phyloP scores from a whole-genome alignment of 1,139 yeast genomes.

The Blastobotrys serpentis region DNA sequence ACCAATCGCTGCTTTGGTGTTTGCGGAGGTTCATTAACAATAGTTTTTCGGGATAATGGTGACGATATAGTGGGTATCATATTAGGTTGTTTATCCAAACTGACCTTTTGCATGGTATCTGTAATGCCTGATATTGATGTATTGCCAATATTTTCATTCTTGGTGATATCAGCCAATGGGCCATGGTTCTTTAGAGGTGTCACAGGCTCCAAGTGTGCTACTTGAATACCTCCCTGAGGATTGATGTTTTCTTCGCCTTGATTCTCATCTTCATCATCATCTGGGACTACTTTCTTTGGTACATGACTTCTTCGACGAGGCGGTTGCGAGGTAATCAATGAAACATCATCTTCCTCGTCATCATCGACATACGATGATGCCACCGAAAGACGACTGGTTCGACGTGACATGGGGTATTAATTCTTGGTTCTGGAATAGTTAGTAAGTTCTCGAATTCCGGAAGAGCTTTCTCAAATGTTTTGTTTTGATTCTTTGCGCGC shows the following conservation, averaged over 20 bases:
- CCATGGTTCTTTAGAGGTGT: slow-evolving; percentile 9
- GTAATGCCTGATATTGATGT: slow-evolving; percentile 18
- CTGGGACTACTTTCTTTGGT: slow-evolving; percentile 10
- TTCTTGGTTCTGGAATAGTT: not conserved
- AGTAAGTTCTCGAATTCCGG: not conserved
- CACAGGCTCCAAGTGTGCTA: slow-evolving; percentile 25
- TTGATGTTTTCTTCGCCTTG: not conserved
- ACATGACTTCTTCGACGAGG: slow-evolving; percentile 1
- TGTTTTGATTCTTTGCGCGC: slow-evolving; percentile 2
- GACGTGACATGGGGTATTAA: slow-evolving; percentile 1
- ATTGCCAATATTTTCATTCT: slow-evolving; percentile 16
- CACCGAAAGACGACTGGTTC: not conserved
- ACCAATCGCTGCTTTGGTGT: slow-evolving; percentile 53
- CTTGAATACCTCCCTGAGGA: slow-evolving; percentile 17
- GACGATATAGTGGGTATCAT: slow-evolving; percentile 6
- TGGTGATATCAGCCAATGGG: slow-evolving; percentile 21
- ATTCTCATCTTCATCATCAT: not conserved
- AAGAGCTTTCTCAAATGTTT: not conserved
- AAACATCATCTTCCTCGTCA: slow-evolving; percentile 2
- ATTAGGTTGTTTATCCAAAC: slow-evolving; percentile 15
- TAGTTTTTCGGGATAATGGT: slow-evolving; percentile 12
- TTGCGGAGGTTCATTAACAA: slow-evolving; percentile 14
- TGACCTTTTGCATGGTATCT: slow-evolving; percentile 19
- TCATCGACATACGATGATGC: not conserved
- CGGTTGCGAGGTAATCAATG: not conserved